Percentiles rank a stretch among this genome's conserved stretches.
These are phyloP conservation scores for Podaxis pistillaris DNA, from an alignment of 768 basidiomycete species.

Conservation along the genomic window DNA sequence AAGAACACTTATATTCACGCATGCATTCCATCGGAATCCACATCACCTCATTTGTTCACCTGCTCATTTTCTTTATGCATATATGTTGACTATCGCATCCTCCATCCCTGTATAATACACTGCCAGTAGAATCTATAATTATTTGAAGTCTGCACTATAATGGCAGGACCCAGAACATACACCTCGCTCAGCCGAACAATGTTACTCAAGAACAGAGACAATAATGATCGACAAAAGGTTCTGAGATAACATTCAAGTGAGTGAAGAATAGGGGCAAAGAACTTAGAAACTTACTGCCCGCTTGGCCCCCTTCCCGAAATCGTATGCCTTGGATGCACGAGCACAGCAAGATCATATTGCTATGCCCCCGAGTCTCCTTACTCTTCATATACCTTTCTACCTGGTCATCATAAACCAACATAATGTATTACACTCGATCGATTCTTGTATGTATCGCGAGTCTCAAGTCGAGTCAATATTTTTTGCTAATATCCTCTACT, in stretches of 20 bases:
- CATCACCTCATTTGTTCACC: neutral
- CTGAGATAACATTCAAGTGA: neutral
- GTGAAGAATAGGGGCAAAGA: neutral
- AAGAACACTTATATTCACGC: neutral
- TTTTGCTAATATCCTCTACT: too few species aligned
- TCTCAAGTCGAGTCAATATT: too few species aligned
- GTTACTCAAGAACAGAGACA: neutral
- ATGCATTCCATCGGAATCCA: neutral
- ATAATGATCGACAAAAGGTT: neutral
- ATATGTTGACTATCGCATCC: neutral
- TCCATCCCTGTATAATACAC: neutral
- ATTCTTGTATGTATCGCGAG: too few species aligned
- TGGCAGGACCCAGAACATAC: neutral
- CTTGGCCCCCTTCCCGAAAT: too few species aligned
- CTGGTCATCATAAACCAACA: too few species aligned
- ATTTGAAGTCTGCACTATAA: neutral
- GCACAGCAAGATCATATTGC: too few species aligned
- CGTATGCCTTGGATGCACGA: too few species aligned
- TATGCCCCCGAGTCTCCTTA: too few species aligned
- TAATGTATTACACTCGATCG: too few species aligned
- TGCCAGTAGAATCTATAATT: neutral
- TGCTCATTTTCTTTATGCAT: neutral
- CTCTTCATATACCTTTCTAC: too few species aligned
- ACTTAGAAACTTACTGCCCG: too few species aligned
- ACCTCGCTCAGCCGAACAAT: neutral